Percentiles rank a stretch among this genome's conserved stretches.
Evolutionary conservation across 192 early-diverging fungal genomes (phyloP).

Genomic region (Backusella liffmaniae): DNA sequence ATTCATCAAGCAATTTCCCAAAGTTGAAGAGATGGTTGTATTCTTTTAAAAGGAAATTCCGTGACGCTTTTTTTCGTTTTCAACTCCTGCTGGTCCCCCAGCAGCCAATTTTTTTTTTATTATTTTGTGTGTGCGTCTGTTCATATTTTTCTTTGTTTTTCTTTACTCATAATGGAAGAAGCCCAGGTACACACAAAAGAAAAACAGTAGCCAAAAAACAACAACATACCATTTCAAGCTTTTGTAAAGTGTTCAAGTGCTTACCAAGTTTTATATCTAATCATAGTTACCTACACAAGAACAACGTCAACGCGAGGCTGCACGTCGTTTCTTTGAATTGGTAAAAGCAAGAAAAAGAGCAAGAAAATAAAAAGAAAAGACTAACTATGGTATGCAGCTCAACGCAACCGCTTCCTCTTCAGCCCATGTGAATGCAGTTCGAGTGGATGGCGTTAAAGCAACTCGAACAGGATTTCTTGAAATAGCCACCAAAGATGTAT

Average conservation of each 20-base stretch:
- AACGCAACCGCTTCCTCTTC: slow-evolving; percentile 11
- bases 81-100: neutral
- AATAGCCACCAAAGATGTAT: slow-evolving; percentile 33
- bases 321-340: slow-evolving; percentile 16
- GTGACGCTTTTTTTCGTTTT: neutral
- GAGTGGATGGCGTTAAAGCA: slow-evolving; percentile 19
- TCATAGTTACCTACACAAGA: slow-evolving; percentile 12
- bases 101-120: neutral
- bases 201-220: neutral
- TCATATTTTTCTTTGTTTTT: neutral
- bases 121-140: no score
- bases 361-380: neutral
- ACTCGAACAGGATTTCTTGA: slow-evolving; percentile 51
- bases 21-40: neutral
- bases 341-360: neutral
- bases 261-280: neutral
- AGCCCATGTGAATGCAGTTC: slow-evolving; percentile 33
- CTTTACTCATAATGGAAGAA: neutral
- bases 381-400: slow-evolving; percentile 4
- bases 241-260: neutral
- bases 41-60: neutral
- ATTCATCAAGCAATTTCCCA: neutral
- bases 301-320: slow-evolving; percentile 11
- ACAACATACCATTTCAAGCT: neutral
- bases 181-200: neutral